Evolutionary conservation across 352 stramenopile genomes (phyloP).

Genomic region (Phytophthora agathidicida): DNA sequence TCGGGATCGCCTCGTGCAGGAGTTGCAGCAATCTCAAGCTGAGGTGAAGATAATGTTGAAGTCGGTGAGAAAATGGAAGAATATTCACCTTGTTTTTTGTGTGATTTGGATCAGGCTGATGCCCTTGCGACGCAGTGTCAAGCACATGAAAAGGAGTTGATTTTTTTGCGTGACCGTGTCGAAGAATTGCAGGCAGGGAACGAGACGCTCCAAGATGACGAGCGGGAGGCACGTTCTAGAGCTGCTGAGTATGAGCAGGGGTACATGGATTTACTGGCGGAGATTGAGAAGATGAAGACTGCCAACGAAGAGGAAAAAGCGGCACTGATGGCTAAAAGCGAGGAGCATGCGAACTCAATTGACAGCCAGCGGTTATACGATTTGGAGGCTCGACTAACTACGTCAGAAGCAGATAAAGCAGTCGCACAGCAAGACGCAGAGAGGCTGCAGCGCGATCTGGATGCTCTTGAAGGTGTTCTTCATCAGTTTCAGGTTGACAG

Average conservation of each 20-base stretch:
- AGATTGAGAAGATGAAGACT: conserved; percentile 56
- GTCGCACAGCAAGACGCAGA: conserved; percentile 65
- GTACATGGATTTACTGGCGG: conserved; percentile 59
- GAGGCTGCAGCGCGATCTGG: conserved; percentile 54
- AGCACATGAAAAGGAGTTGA: conserved; percentile 42
- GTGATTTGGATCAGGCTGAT: conserved; percentile 38
- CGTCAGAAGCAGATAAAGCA: conserved; percentile 65
- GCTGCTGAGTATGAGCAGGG: conserved; percentile 74
- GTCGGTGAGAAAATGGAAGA: not conserved
- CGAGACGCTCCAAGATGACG: conserved; percentile 47
- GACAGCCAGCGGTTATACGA: conserved; percentile 69
- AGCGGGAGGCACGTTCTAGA: conserved; percentile 42
- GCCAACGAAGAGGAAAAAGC: conserved; percentile 59
- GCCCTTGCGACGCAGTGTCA: conserved; percentile 46
- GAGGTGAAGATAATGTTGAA: conserved; percentile 37
- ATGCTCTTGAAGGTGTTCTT: conserved; percentile 66
- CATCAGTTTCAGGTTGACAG: conserved; percentile 68
- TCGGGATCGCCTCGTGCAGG: conserved; percentile 36
- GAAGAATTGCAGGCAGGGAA: conserved; percentile 41
- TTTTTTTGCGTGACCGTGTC: conserved; percentile 29
- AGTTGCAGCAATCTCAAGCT: conserved; percentile 58
- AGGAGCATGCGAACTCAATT: conserved; percentile 54
- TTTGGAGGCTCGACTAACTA: conserved; percentile 55
- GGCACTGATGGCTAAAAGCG: conserved; percentile 46
- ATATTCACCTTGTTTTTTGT: conserved; percentile 2